These are phyloP conservation scores for Stipa capillata DNA, from an alignment of 176 grass and related monocot species.

Conservation along the genomic window DNA sequence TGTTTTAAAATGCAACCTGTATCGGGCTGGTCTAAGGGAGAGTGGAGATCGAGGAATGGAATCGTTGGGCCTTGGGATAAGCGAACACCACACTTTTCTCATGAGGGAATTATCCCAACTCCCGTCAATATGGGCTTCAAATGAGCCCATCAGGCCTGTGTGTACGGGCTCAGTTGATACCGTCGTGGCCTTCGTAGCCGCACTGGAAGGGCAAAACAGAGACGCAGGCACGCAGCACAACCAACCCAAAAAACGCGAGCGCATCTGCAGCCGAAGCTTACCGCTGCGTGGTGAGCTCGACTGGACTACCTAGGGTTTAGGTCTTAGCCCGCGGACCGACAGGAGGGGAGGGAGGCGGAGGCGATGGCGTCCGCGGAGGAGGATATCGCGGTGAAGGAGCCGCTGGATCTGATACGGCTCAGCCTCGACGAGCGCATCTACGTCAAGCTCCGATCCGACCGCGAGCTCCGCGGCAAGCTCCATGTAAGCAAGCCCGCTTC, in stretches of 20 bases:
- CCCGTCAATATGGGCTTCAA: not conserved
- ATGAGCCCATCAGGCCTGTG: not conserved
- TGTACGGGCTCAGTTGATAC: not conserved
- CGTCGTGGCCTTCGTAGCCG: not conserved
- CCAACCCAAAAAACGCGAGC: not conserved
- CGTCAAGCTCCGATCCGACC: conserved; percentile 95
- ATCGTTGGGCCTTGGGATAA: not conserved
- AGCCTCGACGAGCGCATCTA: conserved; percentile 99
- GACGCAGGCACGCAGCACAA: not conserved
- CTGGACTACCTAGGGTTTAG: conserved; percentile 35
- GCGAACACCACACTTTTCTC: not conserved
- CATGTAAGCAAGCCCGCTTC: conserved; percentile 47
- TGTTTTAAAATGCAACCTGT: too few relatives aligned
- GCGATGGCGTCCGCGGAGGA: conserved; percentile 58
- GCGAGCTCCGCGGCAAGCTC: conserved; percentile 96
- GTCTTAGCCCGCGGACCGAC: conserved; percentile 6
- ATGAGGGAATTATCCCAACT: not conserved
- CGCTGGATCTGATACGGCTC: conserved; percentile 95
- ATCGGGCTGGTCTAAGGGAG: too few relatives aligned
- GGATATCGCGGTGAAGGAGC: conserved; percentile 96
- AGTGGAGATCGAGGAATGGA: not conserved
- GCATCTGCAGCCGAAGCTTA: conserved; percentile 6
- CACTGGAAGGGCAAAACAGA: not conserved
- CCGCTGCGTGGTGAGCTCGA: not conserved
- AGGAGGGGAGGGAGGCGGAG: not conserved